A percentile compares a stretch with the other conserved stretches of the same genome.
These are phyloP conservation scores for Malania oleifera DNA, from an alignment of 164 flowering plant genomes.

Conservation along the genomic window DNA sequence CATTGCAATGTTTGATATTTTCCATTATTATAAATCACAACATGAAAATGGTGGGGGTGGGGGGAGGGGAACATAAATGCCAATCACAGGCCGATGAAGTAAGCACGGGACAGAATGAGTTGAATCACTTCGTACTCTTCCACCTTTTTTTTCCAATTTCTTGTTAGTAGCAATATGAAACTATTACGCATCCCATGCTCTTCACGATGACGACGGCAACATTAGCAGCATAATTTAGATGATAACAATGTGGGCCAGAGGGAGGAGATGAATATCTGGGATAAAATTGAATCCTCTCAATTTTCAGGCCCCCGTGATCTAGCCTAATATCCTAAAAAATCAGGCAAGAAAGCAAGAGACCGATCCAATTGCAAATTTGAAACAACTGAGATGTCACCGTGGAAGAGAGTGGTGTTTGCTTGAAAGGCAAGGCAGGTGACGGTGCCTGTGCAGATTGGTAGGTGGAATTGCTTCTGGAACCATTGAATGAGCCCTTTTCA, in stretches of 20 bases:
- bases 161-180: conserved; percentile 2
- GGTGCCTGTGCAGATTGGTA: background rate
- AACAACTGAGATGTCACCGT: conserved; percentile 10
- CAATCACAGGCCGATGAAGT: too few species aligned
- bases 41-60: too few species aligned
- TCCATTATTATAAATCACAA: too few species aligned
- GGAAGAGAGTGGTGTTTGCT: conserved; percentile 6
- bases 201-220: background rate
- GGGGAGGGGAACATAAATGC: too few species aligned
- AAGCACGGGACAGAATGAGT: too few species aligned
- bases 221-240: conserved; percentile 1
- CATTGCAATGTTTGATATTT: too few species aligned
- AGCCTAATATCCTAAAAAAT: conserved; percentile 25
- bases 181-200: conserved; percentile 13
- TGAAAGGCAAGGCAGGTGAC: conserved; percentile 9
- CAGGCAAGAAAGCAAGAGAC: conserved; percentile 24
- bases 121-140: background rate
- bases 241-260: background rate
- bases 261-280: conserved; percentile 8
- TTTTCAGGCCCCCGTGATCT: conserved; percentile 28
- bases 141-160: conserved; percentile 1
- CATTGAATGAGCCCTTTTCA: conserved; percentile 12
- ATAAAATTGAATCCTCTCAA: conserved; percentile 17
- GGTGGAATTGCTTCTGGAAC: conserved; percentile 2
- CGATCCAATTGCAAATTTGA: conserved; percentile 24